A percentile compares a stretch with the other conserved stretches of the same genome.
phyloP scores from a whole-genome alignment of 2,329 filamentous ascomycete species.

The Lasiodiplodia citricola region DNA sequence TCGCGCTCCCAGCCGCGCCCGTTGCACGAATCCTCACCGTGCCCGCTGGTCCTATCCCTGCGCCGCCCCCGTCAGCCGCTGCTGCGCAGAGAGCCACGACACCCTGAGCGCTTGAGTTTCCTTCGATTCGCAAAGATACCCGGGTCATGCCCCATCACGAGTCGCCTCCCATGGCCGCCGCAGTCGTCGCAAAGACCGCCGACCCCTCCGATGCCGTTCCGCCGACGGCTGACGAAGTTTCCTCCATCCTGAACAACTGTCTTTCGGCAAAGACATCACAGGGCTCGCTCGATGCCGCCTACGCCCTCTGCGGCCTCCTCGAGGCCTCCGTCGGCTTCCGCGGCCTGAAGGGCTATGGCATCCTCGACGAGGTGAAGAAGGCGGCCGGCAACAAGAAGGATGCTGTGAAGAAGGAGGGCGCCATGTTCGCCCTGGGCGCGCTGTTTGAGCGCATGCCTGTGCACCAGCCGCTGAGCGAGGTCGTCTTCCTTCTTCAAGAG shows the following conservation, averaged over 20 bases:
- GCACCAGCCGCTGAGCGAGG: constrained; percentile 78
- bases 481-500: constrained; percentile 81
- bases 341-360: constrained; percentile 65
- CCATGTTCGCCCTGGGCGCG: constrained; percentile 93
- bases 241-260: constrained; percentile 49
- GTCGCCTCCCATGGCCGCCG: constrained; percentile 55
- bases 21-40: constrained; percentile 19
- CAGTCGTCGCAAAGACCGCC: constrained; percentile 54
- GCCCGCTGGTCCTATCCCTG: not conserved
- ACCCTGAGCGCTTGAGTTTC: not conserved
- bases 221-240: constrained; percentile 54
- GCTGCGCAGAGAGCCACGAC: constrained; percentile 18
- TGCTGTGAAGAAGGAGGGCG: constrained; percentile 80
- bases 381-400: constrained; percentile 94
- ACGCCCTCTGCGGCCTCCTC: constrained; percentile 67
- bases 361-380: constrained; percentile 71
- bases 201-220: constrained; percentile 42
- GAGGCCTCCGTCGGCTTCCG: constrained; percentile 69
- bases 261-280: constrained; percentile 60
- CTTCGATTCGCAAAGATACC: constrained; percentile 19
- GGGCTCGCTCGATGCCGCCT: constrained; percentile 65
- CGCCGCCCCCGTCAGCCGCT: constrained; percentile 13
- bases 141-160: constrained; percentile 55
- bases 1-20: constrained; percentile 11
- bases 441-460: constrained; percentile 88